Evolutionary conservation across 371 early-diverging fungal species (phyloP).

Genomic region (Zopfochytrium polystomum): DNA sequence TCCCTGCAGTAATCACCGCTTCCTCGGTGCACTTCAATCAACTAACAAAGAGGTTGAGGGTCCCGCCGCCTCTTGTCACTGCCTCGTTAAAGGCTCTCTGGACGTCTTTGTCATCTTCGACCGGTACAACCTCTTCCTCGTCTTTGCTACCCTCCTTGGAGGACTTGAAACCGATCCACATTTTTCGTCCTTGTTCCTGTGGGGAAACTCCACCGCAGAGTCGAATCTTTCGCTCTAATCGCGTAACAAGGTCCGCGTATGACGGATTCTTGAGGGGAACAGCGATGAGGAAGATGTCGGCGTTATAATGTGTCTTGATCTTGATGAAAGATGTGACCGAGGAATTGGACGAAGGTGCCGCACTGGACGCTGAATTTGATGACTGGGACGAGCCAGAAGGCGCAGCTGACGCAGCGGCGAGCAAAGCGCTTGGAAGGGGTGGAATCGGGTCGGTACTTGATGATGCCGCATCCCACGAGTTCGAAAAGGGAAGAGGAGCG

Average conservation of each 20-base stretch:
- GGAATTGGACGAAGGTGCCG: background rate
- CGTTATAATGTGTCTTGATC: constrained; percentile 80
- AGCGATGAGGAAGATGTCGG: constrained; percentile 82
- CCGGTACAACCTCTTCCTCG: no score
- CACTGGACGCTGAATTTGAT: no score
- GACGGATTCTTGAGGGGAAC: constrained; percentile 63
- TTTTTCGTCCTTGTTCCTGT: constrained; percentile 1
- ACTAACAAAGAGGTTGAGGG: no score
- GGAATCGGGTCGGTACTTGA: background rate
- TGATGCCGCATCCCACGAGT: background rate
- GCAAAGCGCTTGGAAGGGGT: constrained; percentile 1
- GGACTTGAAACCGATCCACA: no score
- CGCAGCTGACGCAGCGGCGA: background rate
- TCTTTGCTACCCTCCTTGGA: no score
- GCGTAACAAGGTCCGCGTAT: constrained; percentile 71
- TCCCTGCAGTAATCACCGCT: no score
- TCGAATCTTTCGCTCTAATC: constrained; percentile 83
- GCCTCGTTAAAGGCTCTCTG: no score
- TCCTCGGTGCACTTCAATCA: no score
- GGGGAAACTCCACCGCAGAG: constrained; percentile 6
- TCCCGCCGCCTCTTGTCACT: no score
- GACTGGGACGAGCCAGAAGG: background rate
- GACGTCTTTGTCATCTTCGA: no score
- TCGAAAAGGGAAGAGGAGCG: constrained; percentile 13
- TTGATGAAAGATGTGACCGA: constrained; percentile 55